These are phyloP conservation scores for Tuctoria greenei DNA, from an alignment of 176 grass and related monocot genomes.

Conservation along the genomic window DNA sequence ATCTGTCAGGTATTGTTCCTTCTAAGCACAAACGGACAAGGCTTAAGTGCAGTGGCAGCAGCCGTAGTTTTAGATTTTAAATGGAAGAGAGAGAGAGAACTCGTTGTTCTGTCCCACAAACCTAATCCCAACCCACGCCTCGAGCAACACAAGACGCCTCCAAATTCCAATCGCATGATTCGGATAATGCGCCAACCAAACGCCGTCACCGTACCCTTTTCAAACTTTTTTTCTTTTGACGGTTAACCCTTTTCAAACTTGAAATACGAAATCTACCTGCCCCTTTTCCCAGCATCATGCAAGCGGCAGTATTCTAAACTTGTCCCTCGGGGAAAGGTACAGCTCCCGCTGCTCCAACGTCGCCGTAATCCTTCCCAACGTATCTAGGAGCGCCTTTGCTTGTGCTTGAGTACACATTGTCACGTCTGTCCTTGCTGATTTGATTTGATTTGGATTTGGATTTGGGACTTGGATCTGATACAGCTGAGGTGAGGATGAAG, in stretches of 20 bases:
- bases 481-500: not conserved
- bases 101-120: conserved; percentile 28
- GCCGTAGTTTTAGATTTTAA: no score
- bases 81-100: not conserved
- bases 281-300: not conserved
- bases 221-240: no score
- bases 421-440: not conserved
- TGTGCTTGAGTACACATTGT: not conserved
- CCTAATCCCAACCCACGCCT: conserved; percentile 40
- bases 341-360: conserved; percentile 22
- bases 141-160: not conserved
- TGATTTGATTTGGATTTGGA: conserved; percentile 29
- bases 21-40: not conserved
- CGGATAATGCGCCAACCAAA: conserved; percentile 42
- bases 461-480: conserved; percentile 9
- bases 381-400: conserved; percentile 12
- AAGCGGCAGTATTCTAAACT: not conserved
- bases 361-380: conserved; percentile 30
- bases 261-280: conserved; percentile 11
- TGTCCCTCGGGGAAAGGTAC: not conserved
- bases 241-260: conserved; percentile 25
- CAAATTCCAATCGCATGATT: conserved; percentile 28
- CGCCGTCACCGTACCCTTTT: no score
- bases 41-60: not conserved
- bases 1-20: not conserved